Evolutionary conservation across 2,329 filamentous ascomycete genomes (phyloP), one percentile per base, ranked within the genome.

Genomic region (Phyllosticta citriasiana): DNA sequence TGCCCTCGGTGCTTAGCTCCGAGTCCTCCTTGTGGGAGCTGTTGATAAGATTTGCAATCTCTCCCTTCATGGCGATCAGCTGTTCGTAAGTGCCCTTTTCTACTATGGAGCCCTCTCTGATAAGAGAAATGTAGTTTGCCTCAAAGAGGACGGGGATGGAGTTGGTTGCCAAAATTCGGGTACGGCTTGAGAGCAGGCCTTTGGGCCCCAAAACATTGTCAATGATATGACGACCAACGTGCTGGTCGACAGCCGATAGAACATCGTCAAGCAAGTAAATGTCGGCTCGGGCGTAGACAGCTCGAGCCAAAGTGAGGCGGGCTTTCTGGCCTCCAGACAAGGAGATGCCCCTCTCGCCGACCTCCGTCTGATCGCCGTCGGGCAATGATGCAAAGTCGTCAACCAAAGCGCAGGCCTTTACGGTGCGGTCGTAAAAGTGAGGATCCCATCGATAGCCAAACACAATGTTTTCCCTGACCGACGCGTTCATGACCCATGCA

Each of bases 401-500:
- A 5, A 88, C 71, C 35, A 99, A 80, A 54, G 94, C 94, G 72
- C 95, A 99, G 51, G 94, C 93, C 71, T 90, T 87, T 57, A 99
- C 81, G 0, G 93, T 97, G 69, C 89, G 87, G 61, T 97, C 90
- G 76, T 99, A 99, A 74, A 99, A 99, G 30, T 87, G 83, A 4
- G 92, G 87, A 74, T 99, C 93, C 80, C 89, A 97, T 55, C 90
- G 87, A 75, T 99, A 91, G 1, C 94, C 94, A 70, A 99, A 99
- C 4, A 97, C 81, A 67, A 99, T 96, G 71, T 99, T 99, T 71
- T 99, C 94, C 68, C 91, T 90, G 61, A 99, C 92, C 30, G 89
- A 96, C 8, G 94, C 94, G 71, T 99, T 99, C 86, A 97, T 93
- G 58, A 99, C 89, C 94, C 95, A 99, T 22, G 91, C 80, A 69